Evolutionary conservation across 306 rosid species (phyloP), one percentile per base, ranked within the genome.

Genomic region (Cucumis sativus): DNA sequence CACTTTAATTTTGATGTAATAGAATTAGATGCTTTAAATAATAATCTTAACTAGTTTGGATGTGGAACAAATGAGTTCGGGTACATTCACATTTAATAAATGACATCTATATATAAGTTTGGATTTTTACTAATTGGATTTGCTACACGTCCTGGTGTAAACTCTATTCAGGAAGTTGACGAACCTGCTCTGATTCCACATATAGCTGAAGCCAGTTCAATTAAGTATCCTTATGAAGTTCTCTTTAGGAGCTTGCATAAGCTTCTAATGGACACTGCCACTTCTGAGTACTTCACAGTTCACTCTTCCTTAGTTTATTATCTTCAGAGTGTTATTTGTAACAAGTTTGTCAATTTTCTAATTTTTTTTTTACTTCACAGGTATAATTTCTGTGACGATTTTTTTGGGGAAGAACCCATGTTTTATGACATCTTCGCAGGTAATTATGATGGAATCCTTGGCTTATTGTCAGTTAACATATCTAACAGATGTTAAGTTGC

Each of bases 161-260:
- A 74, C 37, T 84, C 13, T 39, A 64, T 77, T 57, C 89, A 92
- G 96, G 96, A 88, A 82, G 87, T 92, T 79, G 98, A 92, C 70
- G 96, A 92, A 80, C 94, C 96, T 61, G 94, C 98, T 21, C 80
- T 92, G 81, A 90, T 90, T 85, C 96, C 98, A 70, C 96, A 90
- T 87, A 90, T 90, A 78, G 92, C 98, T 69, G 98, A 90, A 91
- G 96, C 98, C 70, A 89, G 91, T 84, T 86, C 94, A 66, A 83
- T 10, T 74, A 92, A 91, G 86, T 91, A 92, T 80, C 94, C 98
- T 6, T 92, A 92, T 1, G 98, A 92, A 78, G 94, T 89, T 66
- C 92, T 92, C 78, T 92, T 92, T 80, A 86, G 96, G 89, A 92
- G 96, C 88, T 88, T 92, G 83, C 98, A 92, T 83, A 92, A 90